Evolutionary conservation across 2,329 filamentous ascomycete species (phyloP).

Genomic region (Volutella citrinella): DNA sequence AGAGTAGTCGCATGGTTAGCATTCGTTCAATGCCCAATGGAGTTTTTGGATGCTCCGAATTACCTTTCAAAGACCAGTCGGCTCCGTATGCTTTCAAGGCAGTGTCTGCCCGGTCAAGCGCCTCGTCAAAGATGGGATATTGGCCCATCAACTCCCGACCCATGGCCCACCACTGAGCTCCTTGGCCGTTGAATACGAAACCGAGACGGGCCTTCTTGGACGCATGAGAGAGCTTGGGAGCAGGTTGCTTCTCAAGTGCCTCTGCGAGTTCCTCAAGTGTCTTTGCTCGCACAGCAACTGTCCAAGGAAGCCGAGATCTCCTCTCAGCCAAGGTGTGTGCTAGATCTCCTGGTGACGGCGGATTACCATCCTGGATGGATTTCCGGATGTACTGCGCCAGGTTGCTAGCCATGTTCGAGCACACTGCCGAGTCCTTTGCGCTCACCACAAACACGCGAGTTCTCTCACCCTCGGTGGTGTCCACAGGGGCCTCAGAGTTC

Average conservation of each 20-base stretch:
- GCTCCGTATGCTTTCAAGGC: constrained; percentile 13
- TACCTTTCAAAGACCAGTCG: no score
- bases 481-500: no score
- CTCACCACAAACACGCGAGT: constrained; percentile 9
- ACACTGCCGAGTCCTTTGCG: background rate
- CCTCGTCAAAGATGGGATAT: constrained; percentile 6
- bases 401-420: background rate
- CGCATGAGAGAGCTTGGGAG: background rate
- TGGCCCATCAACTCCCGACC: constrained; percentile 22
- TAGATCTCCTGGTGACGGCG: constrained; percentile 1
- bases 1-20: constrained; percentile 25
- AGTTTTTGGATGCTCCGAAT: no score
- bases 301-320: background rate
- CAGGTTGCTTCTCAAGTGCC: no score
- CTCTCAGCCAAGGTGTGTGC: constrained; percentile 1
- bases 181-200: constrained; percentile 34
- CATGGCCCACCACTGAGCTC: constrained; percentile 34
- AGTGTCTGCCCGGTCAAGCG: constrained; percentile 21
- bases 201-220: constrained; percentile 12
- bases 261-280: no score
- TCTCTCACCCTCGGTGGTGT: no score
- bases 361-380: no score
- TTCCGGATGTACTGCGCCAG: background rate
- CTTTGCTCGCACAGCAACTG: no score
- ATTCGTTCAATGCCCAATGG: constrained; percentile 21